Conservation (phyloP, 306 rosid genomes). For the Gynostemma pentaphyllum region DNA sequence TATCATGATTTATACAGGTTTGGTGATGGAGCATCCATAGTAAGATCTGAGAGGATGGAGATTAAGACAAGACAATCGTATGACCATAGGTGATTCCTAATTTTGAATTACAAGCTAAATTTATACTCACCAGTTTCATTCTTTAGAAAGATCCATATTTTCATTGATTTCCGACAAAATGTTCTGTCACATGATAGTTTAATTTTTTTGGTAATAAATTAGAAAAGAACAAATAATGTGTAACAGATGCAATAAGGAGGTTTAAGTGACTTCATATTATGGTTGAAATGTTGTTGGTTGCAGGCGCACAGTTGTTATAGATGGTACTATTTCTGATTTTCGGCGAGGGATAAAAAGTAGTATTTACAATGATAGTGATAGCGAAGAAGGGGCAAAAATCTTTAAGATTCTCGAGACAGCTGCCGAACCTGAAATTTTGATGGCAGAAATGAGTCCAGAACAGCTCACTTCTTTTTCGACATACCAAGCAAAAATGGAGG, state of each 20-base stretch:
- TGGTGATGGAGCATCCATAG: constrained; percentile 52
- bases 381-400: constrained; percentile 78
- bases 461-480: constrained; percentile 61
- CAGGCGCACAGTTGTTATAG: constrained; percentile 60
- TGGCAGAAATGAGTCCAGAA: constrained; percentile 91
- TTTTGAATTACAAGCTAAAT: neutral
- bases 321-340: constrained; percentile 49
- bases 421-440: constrained; percentile 72
- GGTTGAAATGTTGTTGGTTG: constrained; percentile 12
- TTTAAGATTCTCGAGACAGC: constrained; percentile 69
- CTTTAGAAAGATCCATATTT: constrained; percentile 10
- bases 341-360: constrained; percentile 36
- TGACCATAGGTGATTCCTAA: constrained; percentile 50
- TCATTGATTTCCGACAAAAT: constrained; percentile 1
- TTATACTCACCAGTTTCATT: neutral
- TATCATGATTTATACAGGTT: constrained; percentile 35
- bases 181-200: neutral
- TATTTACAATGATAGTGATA: constrained; percentile 34
- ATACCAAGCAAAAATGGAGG: constrained; percentile 66
- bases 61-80: constrained; percentile 34
- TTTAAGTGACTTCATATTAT: neutral
- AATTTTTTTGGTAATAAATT: neutral
- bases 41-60: constrained; percentile 83
- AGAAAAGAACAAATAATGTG: neutral
- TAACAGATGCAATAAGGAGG: neutral